Percentiles rank a stretch among this genome's conserved stretches.
Evolutionary conservation across 768 basidiomycete species (phyloP).

Genomic region (Infundibulicybe gibba): DNA sequence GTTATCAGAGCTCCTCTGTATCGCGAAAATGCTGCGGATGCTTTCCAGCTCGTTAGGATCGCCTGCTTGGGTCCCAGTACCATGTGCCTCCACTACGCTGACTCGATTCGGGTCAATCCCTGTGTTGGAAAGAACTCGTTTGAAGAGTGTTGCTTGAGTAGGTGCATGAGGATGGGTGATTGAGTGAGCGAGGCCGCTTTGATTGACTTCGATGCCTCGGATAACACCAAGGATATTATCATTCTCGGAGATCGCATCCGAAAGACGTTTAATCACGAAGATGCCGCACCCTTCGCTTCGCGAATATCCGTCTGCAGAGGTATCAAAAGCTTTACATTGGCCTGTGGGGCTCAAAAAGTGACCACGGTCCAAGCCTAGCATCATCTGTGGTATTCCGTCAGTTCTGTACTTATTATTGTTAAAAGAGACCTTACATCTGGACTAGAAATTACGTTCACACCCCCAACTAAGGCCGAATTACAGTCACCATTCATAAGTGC

Average conservation of each 20-base stretch:
- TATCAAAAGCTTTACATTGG: conserved; percentile 70
- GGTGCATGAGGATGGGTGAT: conserved; percentile 71
- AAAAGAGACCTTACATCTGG: conserved; percentile 52
- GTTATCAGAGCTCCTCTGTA: conserved; percentile 34
- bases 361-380: conserved; percentile 61
- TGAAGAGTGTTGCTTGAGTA: conserved; percentile 58
- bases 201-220: conserved; percentile 67
- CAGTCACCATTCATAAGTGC: conserved; percentile 64
- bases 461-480: conserved; percentile 64
- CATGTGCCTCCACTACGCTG: conserved; percentile 71
- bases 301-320: conserved; percentile 69
- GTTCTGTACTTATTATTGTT: neutral
- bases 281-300: conserved; percentile 69
- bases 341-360: conserved; percentile 68
- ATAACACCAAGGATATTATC: conserved; percentile 70
- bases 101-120: conserved; percentile 43
- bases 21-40: conserved; percentile 51
- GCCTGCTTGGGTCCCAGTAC: conserved; percentile 70
- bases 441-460: conserved; percentile 69
- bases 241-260: conserved; percentile 61
- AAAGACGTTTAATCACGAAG: conserved; percentile 69
- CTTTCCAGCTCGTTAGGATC: conserved; percentile 65
- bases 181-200: conserved; percentile 60
- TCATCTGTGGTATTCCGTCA: conserved; percentile 43
- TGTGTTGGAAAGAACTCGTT: conserved; percentile 38